Evolutionary conservation across 2,329 filamentous ascomycete species (phyloP), one percentile per base, ranked within the genome.

Genomic region (Ascocoryne sarcoides): DNA sequence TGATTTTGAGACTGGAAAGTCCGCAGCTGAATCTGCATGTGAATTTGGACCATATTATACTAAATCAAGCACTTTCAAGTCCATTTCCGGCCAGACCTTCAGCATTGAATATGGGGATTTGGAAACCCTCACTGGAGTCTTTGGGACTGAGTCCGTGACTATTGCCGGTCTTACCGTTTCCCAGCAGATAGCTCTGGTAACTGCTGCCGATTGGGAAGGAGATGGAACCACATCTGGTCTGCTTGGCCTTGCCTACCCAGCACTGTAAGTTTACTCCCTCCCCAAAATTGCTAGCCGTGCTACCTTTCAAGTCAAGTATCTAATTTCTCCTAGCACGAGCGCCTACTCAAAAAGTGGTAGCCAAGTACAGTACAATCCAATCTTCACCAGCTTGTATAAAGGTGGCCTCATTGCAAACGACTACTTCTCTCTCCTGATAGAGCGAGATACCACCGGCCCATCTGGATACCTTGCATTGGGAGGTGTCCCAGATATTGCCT

Each of bases 321-420:
- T 42, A 16, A 48, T 20, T 10, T 28, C n/a, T 28, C 18, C 18
- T 17, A 43, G 39, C 10, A 49, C 43, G 9, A 45, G 26, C n/a
- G n/a, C n/a, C n/a, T n/a, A n/a, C n/a, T n/a, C n/a, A n/a, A n/a
- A n/a, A n/a, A n/a, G n/a, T n/a, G n/a, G n/a, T n/a, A n/a, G n/a
- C n/a, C 16, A 9, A 39, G 40, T 58, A 2, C 41, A 54, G 0
- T 76, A 75, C 56, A 62, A 67, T 38, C 67, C 71, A 0, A 50
- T 75, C n/a, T 65, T 76, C 48, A 67, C 62, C 5, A 68, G 60
- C 26, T 67, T 75, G 65, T 66, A 64, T 47, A 57, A 63, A 37
- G 51, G 66, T 20, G 60, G 64, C 16, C 50, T 64, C 10, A 63
- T 68, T 5, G 49, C 62, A 0, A 63, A 69, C 0, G 12, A 7